Base-by-base conservation (phyloP, 1,284 basidiomycete genomes). In the Flammula alnicola region DNA sequence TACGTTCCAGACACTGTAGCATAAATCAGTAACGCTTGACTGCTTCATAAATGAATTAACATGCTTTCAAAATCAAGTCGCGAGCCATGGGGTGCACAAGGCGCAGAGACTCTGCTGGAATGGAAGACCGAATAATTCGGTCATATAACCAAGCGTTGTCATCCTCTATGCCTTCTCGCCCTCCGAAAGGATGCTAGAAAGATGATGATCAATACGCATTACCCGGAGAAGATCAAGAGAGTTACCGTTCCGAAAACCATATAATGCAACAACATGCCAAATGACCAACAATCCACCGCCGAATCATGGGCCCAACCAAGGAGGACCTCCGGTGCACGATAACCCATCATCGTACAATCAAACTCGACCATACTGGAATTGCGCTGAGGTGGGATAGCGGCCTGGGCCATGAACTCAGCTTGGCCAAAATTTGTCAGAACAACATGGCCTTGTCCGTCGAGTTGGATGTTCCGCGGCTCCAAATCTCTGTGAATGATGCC, bases 201-300 rank as follows among this genome's bases (percentile, higher is more conserved):
- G 10, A 36, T n/a, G n/a, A 12, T 23, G 14, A 33, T 23, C 22
- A 42, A 37, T 37, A 29, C 6, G 14, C 27, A 36, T 17, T 14
- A 14, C 36, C 20, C 37, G 19, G 17, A 20, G 20, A 35, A 14
- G 12, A 40, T 7, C 10, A 25, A 31, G 9, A 16, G 6, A 66
- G 76, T 61, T 46, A 85, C 84, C 60, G 69, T 72, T 22, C 83
- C 84, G 16, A 76, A 76, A 36, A 82, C 67, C 74, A 91, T 83
- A 63, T 86, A 89, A 60, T 83, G 84, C 10, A 93, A 63, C 59
- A 93, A 74, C 58, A 87, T 78, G 1, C 91, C 92, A 51, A 93
- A 83, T 1, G 81, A 79, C 90, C 91, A 95, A 70, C 84, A 86
- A 64, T 95, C 92, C n/a, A 89, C 88, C 9, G 83, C 77, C 52